phyloP scores from a whole-genome alignment of 2,329 filamentous ascomycete species.

The Aspergillus texensis region DNA sequence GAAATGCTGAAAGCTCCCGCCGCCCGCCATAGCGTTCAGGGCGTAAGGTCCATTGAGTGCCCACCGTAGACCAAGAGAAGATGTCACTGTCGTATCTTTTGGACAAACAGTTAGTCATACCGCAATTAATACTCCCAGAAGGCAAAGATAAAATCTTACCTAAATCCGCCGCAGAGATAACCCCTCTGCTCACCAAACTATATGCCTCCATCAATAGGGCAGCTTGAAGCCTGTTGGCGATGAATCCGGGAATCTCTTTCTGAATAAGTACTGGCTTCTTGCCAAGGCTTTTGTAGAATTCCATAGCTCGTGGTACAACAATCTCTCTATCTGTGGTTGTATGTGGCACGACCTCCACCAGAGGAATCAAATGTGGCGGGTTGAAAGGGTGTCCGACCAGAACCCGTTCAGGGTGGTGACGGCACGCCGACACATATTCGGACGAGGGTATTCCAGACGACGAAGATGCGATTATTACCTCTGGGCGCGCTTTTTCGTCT shows the following conservation, averaged over 20 bases:
- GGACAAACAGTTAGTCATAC: background rate
- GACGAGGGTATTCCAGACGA: constrained; percentile 17
- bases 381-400: constrained; percentile 18
- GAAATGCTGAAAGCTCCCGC: constrained; percentile 20
- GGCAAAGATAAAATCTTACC: constrained; percentile 7
- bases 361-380: constrained; percentile 15
- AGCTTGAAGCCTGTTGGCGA: constrained; percentile 51
- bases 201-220: constrained; percentile 42
- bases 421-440: constrained; percentile 13
- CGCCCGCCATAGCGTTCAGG: constrained; percentile 21
- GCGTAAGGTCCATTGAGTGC: constrained; percentile 19
- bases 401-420: constrained; percentile 11
- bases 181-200: constrained; percentile 36
- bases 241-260: constrained; percentile 47
- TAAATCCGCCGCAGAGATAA: constrained; percentile 25
- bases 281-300: constrained; percentile 45
- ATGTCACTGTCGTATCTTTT: constrained; percentile 17
- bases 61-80: constrained; percentile 21
- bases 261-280: constrained; percentile 46
- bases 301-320: background rate
- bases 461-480: constrained; percentile 21
- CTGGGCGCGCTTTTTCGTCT: constrained; percentile 17
- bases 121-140: background rate
- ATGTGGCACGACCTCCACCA: constrained; percentile 18
- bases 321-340: background rate